Conservation (phyloP, 2,329 filamentous ascomycete genomes). For the Colletotrichum melonis region DNA sequence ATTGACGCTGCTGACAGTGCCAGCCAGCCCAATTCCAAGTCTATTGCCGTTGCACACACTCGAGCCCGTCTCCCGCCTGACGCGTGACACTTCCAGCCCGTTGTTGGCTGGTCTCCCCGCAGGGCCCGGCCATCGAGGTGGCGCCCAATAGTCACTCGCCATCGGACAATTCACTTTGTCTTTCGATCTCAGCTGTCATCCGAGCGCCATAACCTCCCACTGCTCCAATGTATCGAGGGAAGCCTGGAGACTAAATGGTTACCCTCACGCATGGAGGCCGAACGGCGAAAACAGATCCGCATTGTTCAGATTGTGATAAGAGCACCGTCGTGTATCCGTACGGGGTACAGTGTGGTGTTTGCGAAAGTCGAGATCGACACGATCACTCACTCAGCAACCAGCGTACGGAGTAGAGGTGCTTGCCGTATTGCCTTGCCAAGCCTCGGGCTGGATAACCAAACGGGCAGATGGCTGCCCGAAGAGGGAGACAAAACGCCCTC, state of each 20-base stretch:
- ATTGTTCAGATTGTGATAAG: conserved; percentile 12
- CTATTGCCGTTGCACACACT: background rate
- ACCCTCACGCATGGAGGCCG: background rate
- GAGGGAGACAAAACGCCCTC: conserved; percentile 1
- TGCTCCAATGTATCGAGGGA: conserved; percentile 12
- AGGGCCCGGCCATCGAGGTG: conserved; percentile 18
- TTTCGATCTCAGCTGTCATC: conserved; percentile 26
- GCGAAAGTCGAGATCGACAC: conserved; percentile 13
- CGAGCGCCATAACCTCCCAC: conserved; percentile 12
- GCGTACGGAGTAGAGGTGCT: background rate
- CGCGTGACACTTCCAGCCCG: conserved; percentile 24
- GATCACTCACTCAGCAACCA: conserved; percentile 19
- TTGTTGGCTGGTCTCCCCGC: conserved; percentile 1
- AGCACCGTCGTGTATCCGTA: no score
- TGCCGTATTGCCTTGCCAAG: conserved; percentile 25
- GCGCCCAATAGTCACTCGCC: conserved; percentile 29
- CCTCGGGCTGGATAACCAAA: conserved; percentile 6
- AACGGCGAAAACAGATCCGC: conserved; percentile 9
- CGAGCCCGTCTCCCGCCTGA: conserved; percentile 9
- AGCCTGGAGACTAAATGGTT: background rate
- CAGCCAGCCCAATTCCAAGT: conserved; percentile 2
- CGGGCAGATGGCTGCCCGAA: conserved; percentile 5
- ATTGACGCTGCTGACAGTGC: background rate
- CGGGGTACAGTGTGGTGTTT: background rate
- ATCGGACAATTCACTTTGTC: conserved; percentile 26